Conservation (phyloP, 805 yeast genomes). For the Candida mattraensis region DNA sequence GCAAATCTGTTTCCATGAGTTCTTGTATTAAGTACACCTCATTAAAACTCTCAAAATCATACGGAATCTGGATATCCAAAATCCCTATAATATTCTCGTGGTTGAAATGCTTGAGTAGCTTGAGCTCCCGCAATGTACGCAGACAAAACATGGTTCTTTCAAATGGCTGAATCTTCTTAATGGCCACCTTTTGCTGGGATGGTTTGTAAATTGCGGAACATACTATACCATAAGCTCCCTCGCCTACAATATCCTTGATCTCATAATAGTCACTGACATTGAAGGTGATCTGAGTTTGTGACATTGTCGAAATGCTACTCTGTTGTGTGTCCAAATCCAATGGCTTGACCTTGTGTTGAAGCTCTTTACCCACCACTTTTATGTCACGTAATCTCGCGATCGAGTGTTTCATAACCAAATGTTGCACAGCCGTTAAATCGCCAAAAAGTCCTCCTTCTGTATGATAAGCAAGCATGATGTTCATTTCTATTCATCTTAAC, state of each 20-base stretch:
- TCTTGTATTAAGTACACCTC: slow-evolving; percentile 91
- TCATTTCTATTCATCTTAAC: too few relatives aligned
- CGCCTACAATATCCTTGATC: slow-evolving; percentile 82
- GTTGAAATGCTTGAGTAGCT: slow-evolving; percentile 82
- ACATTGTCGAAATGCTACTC: slow-evolving; percentile 8
- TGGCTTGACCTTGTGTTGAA: slow-evolving; percentile 1
- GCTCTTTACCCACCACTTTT: slow-evolving; percentile 3
- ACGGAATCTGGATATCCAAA: slow-evolving; percentile 86
- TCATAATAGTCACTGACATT: slow-evolving; percentile 87
- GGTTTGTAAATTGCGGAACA: slow-evolving; percentile 88
- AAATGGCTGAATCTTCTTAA: slow-evolving; percentile 91
- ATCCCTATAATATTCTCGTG: slow-evolving; percentile 92
- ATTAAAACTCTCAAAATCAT: slow-evolving; percentile 67
- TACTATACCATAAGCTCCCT: slow-evolving; percentile 96
- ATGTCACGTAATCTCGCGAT: slow-evolving; percentile 14
- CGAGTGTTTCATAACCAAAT: slow-evolving; percentile 7
- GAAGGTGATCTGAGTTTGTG: slow-evolving; percentile 48
- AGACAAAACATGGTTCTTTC: slow-evolving; percentile 86
- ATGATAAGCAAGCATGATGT: too few relatives aligned
- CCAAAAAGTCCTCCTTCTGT: too few relatives aligned
- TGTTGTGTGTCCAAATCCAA: background rate
- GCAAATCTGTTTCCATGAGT: slow-evolving; percentile 85
- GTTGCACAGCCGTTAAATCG: slow-evolving; percentile 8
- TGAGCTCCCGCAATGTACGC: slow-evolving; percentile 86
- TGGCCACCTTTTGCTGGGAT: slow-evolving; percentile 86